Base-by-base conservation (phyloP, 2,329 filamentous ascomycete species). In the Zasmidium cellare region DNA sequence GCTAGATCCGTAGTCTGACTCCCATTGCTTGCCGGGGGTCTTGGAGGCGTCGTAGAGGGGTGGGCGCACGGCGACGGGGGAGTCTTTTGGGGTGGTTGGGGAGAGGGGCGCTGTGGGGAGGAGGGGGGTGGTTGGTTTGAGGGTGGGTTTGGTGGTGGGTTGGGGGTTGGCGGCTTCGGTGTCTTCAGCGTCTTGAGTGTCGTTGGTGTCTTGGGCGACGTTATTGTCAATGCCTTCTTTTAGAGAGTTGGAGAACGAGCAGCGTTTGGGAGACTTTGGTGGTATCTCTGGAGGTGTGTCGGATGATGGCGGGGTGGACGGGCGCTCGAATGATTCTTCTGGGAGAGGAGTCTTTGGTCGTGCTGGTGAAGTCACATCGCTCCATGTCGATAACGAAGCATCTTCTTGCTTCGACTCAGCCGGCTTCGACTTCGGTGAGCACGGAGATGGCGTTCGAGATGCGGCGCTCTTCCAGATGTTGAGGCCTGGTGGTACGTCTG, bases 11-110 rank as follows among this genome's bases (percentile, higher is more conserved):
- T 58, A 53, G 9, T 53, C 49, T 9, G 53, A 59, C n/a, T 49
- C 49, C 64, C 65, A 69, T 22, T 64, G 65, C 12, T 62, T 31
- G 23, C 16, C 31, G 2, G 59, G 45, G 20, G 24, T 22, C 19
- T 57, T 49, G 19, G 44, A 59, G 22, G 54, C 50, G 45, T 67
- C 62, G 57, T 62, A 64, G 47, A 59, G 44, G 9, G 63, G 65
- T 12, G 61, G 65, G 9, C 53, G 59, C 18, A 65, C 48, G 16
- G 51, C 52, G 56, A 62, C 56, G 45, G 41, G 49, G 53, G 19
- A 11, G 44, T 41, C 28, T 41, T 41, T 41, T 49, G 22, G 44
- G 46, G 16, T 20, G n/a, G 50, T 44, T 28, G 38, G 41, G 41
- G 19, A 41, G 38, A 46, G 22, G 14, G 9, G 14, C 24, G 45